Conservation (phyloP, 2,329 filamentous ascomycete genomes). For the Verticillium zaregamsianum region DNA sequence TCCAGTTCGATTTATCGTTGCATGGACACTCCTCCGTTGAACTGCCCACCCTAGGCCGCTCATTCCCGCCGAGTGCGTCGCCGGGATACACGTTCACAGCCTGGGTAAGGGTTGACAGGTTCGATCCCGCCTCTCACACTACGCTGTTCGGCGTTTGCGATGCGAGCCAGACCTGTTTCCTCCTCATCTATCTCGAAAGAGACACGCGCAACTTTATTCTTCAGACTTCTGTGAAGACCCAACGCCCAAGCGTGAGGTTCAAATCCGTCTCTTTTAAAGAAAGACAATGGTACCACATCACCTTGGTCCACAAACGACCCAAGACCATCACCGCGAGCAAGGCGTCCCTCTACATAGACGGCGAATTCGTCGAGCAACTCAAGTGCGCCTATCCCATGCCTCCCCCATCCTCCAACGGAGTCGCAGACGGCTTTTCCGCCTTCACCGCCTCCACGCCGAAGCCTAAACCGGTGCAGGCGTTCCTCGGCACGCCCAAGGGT, state of each 20-base stretch:
- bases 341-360: slow-evolving; percentile 85
- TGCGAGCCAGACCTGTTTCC: slow-evolving; percentile 83
- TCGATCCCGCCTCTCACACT: slow-evolving; percentile 81
- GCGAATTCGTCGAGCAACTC: slow-evolving; percentile 88
- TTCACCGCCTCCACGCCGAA: slow-evolving; percentile 56
- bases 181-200: slow-evolving; percentile 89
- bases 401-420: slow-evolving; percentile 60
- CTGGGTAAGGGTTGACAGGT: slow-evolving; percentile 85
- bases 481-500: slow-evolving; percentile 87
- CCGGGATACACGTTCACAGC: slow-evolving; percentile 86
- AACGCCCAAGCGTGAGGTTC: slow-evolving; percentile 87
- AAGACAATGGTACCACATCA: slow-evolving; percentile 88
- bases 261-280: slow-evolving; percentile 75
- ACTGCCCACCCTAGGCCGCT: slow-evolving; percentile 75
- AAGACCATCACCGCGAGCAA: slow-evolving; percentile 73
- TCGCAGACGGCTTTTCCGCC: slow-evolving; percentile 66
- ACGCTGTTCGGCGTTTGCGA: slow-evolving; percentile 97
- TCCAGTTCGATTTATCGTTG: slow-evolving; percentile 90
- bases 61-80: slow-evolving; percentile 76
- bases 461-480: slow-evolving; percentile 76
- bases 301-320: slow-evolving; percentile 76
- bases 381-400: slow-evolving; percentile 82
- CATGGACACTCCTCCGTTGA: slow-evolving; percentile 90
- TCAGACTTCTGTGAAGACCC: slow-evolving; percentile 86
- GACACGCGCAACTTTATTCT: slow-evolving; percentile 93